A percentile compares a stretch with the other conserved stretches of the same genome.
Conservation (phyloP, 108 stramenopile genomes). For the Skeletonema costatum region DNA sequence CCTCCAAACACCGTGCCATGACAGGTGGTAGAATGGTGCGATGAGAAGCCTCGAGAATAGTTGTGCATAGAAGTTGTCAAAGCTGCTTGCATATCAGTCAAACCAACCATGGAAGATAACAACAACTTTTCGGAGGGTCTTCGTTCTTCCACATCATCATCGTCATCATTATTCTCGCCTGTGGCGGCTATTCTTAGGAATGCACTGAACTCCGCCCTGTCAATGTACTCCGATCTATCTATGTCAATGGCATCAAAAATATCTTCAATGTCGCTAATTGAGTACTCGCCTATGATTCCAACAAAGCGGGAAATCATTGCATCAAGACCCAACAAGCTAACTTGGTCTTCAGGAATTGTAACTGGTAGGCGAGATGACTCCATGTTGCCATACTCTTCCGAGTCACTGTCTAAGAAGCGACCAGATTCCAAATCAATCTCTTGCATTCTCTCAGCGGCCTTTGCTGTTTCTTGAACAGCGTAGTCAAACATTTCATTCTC, state of each 20-base stretch:
- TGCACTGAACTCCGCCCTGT: neutral
- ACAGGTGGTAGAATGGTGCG: neutral
- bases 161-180: neutral
- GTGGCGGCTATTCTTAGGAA: neutral
- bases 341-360: neutral
- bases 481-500: constrained; percentile 1
- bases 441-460: neutral
- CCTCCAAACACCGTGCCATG: neutral
- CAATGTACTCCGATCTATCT: neutral
- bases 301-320: neutral
- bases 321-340: neutral
- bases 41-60: neutral
- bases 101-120: too few relatives aligned
- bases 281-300: neutral
- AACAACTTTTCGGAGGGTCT: neutral
- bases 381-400: neutral
- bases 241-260: neutral
- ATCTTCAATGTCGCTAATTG: neutral
- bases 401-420: neutral
- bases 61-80: neutral
- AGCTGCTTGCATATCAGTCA: neutral
- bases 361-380: too few relatives aligned
- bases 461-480: neutral
- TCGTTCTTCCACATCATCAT: too few relatives aligned
- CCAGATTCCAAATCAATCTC: neutral